These are phyloP conservation scores for Arctium minus DNA, from an alignment of 129 eudicot species.

Conservation along the genomic window DNA sequence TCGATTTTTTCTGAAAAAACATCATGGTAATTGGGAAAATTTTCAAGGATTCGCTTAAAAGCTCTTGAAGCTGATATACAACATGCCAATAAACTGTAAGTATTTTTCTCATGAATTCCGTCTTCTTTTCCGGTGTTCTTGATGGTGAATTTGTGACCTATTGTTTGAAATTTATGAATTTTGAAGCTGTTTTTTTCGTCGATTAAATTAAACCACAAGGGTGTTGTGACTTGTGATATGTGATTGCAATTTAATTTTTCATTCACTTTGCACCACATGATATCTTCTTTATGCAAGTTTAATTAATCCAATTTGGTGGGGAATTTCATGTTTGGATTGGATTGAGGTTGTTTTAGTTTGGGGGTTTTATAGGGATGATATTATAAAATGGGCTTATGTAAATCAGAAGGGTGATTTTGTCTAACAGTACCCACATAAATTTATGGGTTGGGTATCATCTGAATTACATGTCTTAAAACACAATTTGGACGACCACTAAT, in stretches of 20 bases:
- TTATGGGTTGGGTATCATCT: no score
- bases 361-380: no score
- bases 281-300: background rate
- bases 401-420: no score
- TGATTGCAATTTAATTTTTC: background rate
- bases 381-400: no score
- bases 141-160: background rate
- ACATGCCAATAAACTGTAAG: slow-evolving; percentile 67
- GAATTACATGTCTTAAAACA: no score
- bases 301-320: slow-evolving; percentile 14
- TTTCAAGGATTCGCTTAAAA: slow-evolving; percentile 69
- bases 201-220: background rate
- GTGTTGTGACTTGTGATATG: background rate
- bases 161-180: background rate
- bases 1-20: background rate
- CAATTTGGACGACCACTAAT: no score
- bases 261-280: background rate
- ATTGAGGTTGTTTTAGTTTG: no score
- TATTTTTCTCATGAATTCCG: background rate
- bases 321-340: background rate
- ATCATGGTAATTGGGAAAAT: slow-evolving; percentile 42
- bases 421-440: no score
- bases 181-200: background rate
- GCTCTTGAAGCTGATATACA: slow-evolving; percentile 82
- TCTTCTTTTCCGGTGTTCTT: background rate